Evolutionary conservation across 495 filamentous ascomycete species (phyloP).

Genomic region (Xylaria longipes): DNA sequence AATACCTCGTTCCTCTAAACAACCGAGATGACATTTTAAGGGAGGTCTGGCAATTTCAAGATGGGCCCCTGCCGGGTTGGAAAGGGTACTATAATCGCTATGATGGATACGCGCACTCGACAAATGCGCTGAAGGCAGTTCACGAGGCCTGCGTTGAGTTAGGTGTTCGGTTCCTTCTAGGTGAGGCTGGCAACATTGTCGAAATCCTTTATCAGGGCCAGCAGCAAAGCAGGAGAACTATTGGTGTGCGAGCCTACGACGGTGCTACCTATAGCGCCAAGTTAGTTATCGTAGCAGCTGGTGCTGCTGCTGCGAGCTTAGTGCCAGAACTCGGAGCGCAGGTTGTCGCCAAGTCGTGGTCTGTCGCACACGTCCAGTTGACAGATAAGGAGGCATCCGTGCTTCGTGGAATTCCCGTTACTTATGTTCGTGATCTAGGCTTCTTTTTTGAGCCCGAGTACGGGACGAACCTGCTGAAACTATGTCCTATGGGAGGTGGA

Average conservation of each 20-base stretch:
- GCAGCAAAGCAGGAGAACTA: background rate
- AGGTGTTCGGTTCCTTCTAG: slow-evolving; percentile 44
- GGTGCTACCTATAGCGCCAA: slow-evolving; percentile 28
- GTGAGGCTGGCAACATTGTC: slow-evolving; percentile 30
- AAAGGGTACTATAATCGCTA: slow-evolving; percentile 62
- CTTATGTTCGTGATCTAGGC: slow-evolving; percentile 60
- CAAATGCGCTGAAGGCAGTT: slow-evolving; percentile 46
- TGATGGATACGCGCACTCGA: slow-evolving; percentile 60
- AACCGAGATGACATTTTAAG: slow-evolving; percentile 46
- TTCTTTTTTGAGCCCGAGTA: slow-evolving; percentile 67
- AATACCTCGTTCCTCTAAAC: slow-evolving; percentile 46
- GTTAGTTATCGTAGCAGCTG: slow-evolving; percentile 31
- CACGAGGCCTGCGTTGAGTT: slow-evolving; percentile 33
- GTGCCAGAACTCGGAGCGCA: slow-evolving; percentile 41
- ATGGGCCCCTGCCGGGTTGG: slow-evolving; percentile 57
- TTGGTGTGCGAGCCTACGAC: slow-evolving; percentile 22
- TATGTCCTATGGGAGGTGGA: slow-evolving; percentile 61
- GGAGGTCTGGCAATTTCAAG: slow-evolving; percentile 49
- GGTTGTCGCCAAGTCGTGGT: slow-evolving; percentile 58
- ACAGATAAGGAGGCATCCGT: slow-evolving; percentile 55
- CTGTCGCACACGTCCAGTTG: slow-evolving; percentile 61
- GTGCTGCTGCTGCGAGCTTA: slow-evolving; percentile 34
- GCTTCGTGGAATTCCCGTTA: slow-evolving; percentile 61
- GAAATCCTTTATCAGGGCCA: background rate
- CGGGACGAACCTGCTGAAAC: slow-evolving; percentile 59